Base-by-base conservation (phyloP, 495 filamentous ascomycete species). In the Sabuloglossum arenarium region DNA sequence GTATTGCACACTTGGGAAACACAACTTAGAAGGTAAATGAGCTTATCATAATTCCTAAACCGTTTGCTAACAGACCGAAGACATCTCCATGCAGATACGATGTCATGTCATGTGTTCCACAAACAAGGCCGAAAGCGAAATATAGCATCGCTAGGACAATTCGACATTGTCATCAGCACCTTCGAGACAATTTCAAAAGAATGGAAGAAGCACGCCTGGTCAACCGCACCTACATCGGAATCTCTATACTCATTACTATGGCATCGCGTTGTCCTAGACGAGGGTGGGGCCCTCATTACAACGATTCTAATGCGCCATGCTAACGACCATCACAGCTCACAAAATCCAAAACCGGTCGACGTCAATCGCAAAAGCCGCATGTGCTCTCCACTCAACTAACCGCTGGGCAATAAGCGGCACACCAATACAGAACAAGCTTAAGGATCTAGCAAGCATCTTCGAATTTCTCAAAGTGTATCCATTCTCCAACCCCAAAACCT, bases 181-280 rank as follows among this genome's bases (percentile, higher is more conserved):
- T 72, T 72, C 56, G 63, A 72, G 50, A 67, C 68, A 0, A 59
- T 71, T 6, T 63, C 66, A 9, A 56, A 59, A 8, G 68, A 71
- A 23, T 67, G 64, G 66, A 62, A 54, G 32, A 57, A 29, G 16
- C 56, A 55, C 21, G 59, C 19, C n/a, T n/a, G n/a, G n/a, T n/a
- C n/a, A n/a, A n/a, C n/a, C n/a, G n/a, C n/a, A n/a, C 19, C 21
- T 21, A 10, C 39, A 3, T n/a, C 39, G 9, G 21, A n/a, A 3
- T 21, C 21, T 21, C 11, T 51, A 16, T 60, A 73, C 9, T 59
- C 64, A 3, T 49, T 69, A 19, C 45, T 60, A 6, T 72, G 70
- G 69, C 67, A 66, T 55, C 64, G 72, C n/a, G 56, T 75, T 19
- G 63, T 75, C 0, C 62, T 75, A 1, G 72, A 73, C 43, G 71